A percentile compares a stretch with the other conserved stretches of the same genome.
Evolutionary conservation across 2,329 filamentous ascomycete species (phyloP).

Genomic region (Daldinia sp.): DNA sequence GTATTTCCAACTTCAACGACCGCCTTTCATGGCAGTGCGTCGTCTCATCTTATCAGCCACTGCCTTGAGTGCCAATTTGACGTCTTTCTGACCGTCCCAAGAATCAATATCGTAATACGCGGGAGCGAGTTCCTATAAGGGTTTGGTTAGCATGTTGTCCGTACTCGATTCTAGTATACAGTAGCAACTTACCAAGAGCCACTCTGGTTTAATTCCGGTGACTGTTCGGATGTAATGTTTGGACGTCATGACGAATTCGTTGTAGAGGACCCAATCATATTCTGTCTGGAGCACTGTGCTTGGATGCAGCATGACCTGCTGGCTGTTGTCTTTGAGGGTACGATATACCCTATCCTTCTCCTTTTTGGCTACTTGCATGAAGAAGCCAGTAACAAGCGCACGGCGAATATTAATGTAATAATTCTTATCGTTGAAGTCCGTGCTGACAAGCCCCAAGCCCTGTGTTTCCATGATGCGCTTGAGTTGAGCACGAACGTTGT

Average conservation of each 20-base stretch:
- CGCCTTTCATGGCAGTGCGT: constrained; percentile 67
- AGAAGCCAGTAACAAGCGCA: constrained; percentile 93
- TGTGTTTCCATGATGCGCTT: constrained; percentile 97
- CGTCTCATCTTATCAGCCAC: constrained; percentile 71
- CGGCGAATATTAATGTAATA: constrained; percentile 98
- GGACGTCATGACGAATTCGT: constrained; percentile 96
- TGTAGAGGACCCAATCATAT: constrained; percentile 97
- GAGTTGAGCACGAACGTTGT: constrained; percentile 92
- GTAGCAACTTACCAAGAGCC: constrained; percentile 78
- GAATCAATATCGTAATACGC: constrained; percentile 88
- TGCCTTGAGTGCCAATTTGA: constrained; percentile 75
- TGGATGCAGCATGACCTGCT: constrained; percentile 91
- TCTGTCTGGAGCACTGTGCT: constrained; percentile 90
- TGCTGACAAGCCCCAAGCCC: constrained; percentile 86
- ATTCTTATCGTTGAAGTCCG: constrained; percentile 92
- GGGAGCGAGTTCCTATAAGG: constrained; percentile 84
- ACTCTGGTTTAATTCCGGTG: constrained; percentile 91
- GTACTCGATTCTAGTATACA: neutral
- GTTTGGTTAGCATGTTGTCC: constrained; percentile 50
- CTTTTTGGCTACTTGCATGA: constrained; percentile 99
- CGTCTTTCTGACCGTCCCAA: constrained; percentile 84
- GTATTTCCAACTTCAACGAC: constrained; percentile 44
- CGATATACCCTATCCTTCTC: constrained; percentile 91
- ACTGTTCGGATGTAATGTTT: constrained; percentile 99
- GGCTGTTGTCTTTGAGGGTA: constrained; percentile 97